Evolutionary conservation across 306 rosid genomes (phyloP).

Genomic region (Prunus salicina): DNA sequence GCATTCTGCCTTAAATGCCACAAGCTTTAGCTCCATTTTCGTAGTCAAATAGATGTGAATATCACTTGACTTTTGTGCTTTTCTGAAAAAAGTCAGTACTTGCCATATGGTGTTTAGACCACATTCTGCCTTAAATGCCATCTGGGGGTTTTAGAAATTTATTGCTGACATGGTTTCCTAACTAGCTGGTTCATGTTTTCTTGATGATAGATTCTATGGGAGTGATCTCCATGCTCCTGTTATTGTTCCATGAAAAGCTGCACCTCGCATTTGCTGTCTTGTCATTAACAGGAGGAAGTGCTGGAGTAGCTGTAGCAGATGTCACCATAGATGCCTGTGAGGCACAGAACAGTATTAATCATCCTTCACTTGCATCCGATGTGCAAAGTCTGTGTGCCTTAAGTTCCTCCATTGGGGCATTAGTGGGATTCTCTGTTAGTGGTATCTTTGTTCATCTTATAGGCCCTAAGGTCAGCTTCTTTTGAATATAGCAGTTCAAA

Average conservation of each 20-base stretch:
- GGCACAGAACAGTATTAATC: slow-evolving; percentile 81
- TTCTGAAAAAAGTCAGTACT: not conserved
- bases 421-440: slow-evolving; percentile 79
- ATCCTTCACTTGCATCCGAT: slow-evolving; percentile 77
- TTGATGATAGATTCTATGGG: slow-evolving; percentile 56
- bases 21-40: no score
- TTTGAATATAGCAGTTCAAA: slow-evolving; percentile 3
- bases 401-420: slow-evolving; percentile 76
- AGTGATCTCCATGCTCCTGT: slow-evolving; percentile 58
- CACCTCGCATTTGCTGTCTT: slow-evolving; percentile 71
- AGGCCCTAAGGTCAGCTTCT: slow-evolving; percentile 71
- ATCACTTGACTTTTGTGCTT: not conserved
- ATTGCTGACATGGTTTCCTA: slow-evolving; percentile 8
- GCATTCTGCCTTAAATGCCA: not conserved
- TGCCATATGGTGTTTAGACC: not conserved
- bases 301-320: slow-evolving; percentile 84
- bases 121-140: no score
- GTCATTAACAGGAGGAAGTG: slow-evolving; percentile 72
- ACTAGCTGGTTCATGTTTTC: slow-evolving; percentile 10
- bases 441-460: slow-evolving; percentile 84
- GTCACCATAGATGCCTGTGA: slow-evolving; percentile 97
- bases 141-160: not conserved
- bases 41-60: not conserved
- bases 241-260: slow-evolving; percentile 59
- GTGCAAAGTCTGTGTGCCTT: slow-evolving; percentile 93